These are phyloP conservation scores for Candida anglica DNA, from an alignment of 805 yeast genomes.

Conservation along the genomic window DNA sequence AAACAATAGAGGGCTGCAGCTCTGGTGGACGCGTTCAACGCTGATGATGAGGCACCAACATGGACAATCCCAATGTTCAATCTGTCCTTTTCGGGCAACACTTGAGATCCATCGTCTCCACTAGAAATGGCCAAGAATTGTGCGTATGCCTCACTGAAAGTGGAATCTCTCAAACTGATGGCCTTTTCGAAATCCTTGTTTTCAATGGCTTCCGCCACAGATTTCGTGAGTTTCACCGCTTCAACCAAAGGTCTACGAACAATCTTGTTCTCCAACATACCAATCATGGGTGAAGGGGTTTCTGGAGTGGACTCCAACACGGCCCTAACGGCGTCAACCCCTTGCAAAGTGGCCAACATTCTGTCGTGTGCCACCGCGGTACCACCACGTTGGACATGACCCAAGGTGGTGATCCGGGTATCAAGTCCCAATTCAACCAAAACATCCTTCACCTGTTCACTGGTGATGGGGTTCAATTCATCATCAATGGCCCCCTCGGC, in stretches of 20 bases:
- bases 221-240: slow-evolving; percentile 67
- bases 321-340: slow-evolving; percentile 78
- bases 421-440: slow-evolving; percentile 68
- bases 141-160: slow-evolving; percentile 59
- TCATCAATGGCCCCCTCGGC: slow-evolving; percentile 82
- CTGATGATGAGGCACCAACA: slow-evolving; percentile 80
- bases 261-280: slow-evolving; percentile 66
- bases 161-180: slow-evolving; percentile 66
- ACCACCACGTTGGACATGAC: slow-evolving; percentile 85
- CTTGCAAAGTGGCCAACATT: slow-evolving; percentile 70
- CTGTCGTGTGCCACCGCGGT: slow-evolving; percentile 75
- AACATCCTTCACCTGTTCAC: slow-evolving; percentile 62
- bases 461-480: slow-evolving; percentile 62
- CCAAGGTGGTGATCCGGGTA: slow-evolving; percentile 72
- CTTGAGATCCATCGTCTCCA: slow-evolving; percentile 30
- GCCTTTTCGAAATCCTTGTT: slow-evolving; percentile 66
- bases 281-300: slow-evolving; percentile 79
- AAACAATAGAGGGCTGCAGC: slow-evolving; percentile 73
- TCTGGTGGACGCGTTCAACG: slow-evolving; percentile 72
- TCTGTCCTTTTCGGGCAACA: slow-evolving; percentile 48
- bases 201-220: slow-evolving; percentile 68
- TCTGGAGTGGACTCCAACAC: slow-evolving; percentile 64
- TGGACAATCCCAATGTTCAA: slow-evolving; percentile 67
- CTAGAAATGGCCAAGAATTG: slow-evolving; percentile 56
- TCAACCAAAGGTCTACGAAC: slow-evolving; percentile 66